Base-by-base conservation (phyloP, 495 filamentous ascomycete genomes). In the Neurospora sp. region DNA sequence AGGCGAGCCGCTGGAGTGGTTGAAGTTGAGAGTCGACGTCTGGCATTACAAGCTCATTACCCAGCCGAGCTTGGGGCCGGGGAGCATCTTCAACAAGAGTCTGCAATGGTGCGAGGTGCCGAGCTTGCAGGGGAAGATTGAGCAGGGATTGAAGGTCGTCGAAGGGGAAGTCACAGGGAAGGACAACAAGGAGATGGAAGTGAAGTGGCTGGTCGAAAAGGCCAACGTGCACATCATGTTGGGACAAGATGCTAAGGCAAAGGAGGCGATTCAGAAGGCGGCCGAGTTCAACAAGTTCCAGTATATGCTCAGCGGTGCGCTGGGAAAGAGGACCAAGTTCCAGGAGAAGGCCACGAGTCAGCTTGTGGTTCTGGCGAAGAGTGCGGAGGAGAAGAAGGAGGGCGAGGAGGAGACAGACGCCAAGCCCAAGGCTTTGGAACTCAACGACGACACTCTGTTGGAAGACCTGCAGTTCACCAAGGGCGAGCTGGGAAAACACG, bases 361-460 rank as follows among this genome's bases (percentile, higher is more conserved):
- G 81, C 86, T 99, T 16, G 92, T 99, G 3, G 94, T 99, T 11
- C 81, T 98, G 42, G 96, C 96, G 0, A 92, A 89, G 80, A 98
- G 94, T 79, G 80, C 79, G 1, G 82, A 81, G 11, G 77, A 40
- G 27, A 38, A 72, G 38, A 35, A 71, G 38, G 77, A 69, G 11
- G 72, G 54, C 2, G 69, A 23, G 73, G 70, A 18, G 7, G 74
- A 76, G 23, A 27, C 23, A 37, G 54, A 66, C 6, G 80, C 73
- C 0, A 80, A 83, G 39, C 94, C 95, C 2, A 85, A 87, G 77
- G 88, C 90, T 11, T 81, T 98, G 14, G 87, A 90, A 54, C 81
- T 98, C 23, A 93, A 98, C 77, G 94, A 98, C 76, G 96, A 99
- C 80, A 99, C 96, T 0, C 85, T 99, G 8, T 83, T 98, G 35